Base-by-base conservation (phyloP, 345 rosid species). In the Syzygium grande region DNA sequence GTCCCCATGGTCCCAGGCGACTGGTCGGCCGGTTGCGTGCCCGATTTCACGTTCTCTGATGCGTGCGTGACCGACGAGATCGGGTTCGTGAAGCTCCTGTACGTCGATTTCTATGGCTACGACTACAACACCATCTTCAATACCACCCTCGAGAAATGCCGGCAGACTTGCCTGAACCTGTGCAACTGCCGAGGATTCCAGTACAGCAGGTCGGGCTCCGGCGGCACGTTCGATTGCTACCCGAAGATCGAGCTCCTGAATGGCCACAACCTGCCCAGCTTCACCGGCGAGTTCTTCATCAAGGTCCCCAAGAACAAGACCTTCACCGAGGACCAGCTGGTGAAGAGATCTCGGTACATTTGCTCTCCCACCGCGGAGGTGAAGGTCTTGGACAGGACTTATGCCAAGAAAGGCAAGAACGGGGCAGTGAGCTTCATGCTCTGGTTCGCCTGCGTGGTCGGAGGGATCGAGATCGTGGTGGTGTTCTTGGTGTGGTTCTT, bases 21-120 rank as follows among this genome's bases (percentile, higher is more conserved):
- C 49, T 92, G 93, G 94, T 63, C 92, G 27, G 51, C 11, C 1
- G 92, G 92, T 6, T 93, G 92, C 54, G 87, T 63, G 80, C 89
- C 86, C 10, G 83, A 88, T 46, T 91, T 91, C 79, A 14, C 86
- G 11, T 29, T 88, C 12, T 55, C 89, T 0, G 51, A 84, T 5
- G 5, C 8, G 17, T 90, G 91, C 65, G 68, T 16, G 46, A 8
- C 53, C 1, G 51, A 6, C 14, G 88, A 89, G 21, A 43, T 61
- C 27, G 52, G 55, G 23, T 91, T 93, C 51, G 34, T 92, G 17
- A 43, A 43, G 46, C 46, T 43, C 46, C 46, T 43, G 46, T 43
- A 43, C 46, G 46, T 43, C 46, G 46, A 43, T 43, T 43, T 43
- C 46, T 43, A 43, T 43, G 46, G 46, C 46, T 43, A 43, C 46